phyloP scores from a whole-genome alignment of 352 stramenopile species.

The Pythium chondricola region DNA sequence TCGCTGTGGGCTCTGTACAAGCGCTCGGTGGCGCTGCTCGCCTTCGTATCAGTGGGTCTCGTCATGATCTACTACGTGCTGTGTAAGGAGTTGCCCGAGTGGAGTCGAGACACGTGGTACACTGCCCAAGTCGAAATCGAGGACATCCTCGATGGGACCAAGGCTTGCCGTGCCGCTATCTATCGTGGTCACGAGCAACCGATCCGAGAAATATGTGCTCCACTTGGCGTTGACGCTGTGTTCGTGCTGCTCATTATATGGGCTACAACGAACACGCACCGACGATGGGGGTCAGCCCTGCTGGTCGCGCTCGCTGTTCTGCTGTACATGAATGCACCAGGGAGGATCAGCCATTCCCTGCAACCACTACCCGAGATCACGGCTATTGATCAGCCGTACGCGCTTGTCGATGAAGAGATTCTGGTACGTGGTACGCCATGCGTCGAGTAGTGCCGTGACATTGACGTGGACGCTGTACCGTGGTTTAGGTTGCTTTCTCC shows the following conservation, averaged over 20 bases:
- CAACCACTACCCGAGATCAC: constrained; percentile 53
- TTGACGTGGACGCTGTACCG: too few relatives aligned
- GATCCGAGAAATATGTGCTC: constrained; percentile 51
- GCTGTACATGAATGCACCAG: constrained; percentile 42
- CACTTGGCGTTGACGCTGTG: constrained; percentile 36
- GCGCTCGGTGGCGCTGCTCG: constrained; percentile 37
- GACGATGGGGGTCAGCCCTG: constrained; percentile 41
- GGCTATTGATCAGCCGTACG: constrained; percentile 57
- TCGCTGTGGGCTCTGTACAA: constrained; percentile 45
- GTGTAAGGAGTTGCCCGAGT: constrained; percentile 50
- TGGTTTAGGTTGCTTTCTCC: constrained; percentile 49
- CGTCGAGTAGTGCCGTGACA: too few relatives aligned
- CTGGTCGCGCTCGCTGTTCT: constrained; percentile 36
- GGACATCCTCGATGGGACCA: constrained; percentile 26
- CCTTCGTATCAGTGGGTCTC: constrained; percentile 36
- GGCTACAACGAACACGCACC: constrained; percentile 52
- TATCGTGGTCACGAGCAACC: constrained; percentile 38
- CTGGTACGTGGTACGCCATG: constrained; percentile 29
- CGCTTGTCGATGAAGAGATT: constrained; percentile 69
- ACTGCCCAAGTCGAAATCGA: constrained; percentile 34
- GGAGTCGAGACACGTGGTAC: constrained; percentile 26
- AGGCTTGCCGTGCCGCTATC: constrained; percentile 37
- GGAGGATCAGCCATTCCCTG: constrained; percentile 39
- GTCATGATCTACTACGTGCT: constrained; percentile 54
- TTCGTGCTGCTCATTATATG: constrained; percentile 34